Percentiles rank a stretch among this genome's conserved stretches.
Evolutionary conservation across 2,329 filamentous ascomycete genomes (phyloP).

Genomic region (Ambrosiella beaveri): DNA sequence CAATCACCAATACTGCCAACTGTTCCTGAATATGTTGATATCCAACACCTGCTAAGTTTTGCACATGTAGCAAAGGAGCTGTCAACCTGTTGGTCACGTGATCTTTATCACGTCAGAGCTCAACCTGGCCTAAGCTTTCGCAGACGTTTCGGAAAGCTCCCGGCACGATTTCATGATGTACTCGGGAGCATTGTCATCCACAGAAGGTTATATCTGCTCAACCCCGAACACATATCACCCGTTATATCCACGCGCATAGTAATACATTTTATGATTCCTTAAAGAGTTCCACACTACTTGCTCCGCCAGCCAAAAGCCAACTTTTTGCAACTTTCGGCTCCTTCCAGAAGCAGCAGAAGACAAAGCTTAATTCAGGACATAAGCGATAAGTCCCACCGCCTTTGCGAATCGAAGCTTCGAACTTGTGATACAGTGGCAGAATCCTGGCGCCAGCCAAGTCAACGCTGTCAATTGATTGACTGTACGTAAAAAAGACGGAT

Average conservation of each 20-base stretch:
- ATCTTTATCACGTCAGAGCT: background rate
- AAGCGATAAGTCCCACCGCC: constrained; percentile 6
- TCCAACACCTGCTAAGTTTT: too few relatives aligned
- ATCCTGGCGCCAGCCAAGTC: constrained; percentile 5
- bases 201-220: background rate
- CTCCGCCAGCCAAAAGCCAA: background rate
- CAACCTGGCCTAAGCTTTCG: background rate
- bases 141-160: background rate
- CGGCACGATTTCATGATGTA: background rate
- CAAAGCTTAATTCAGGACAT: background rate
- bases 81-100: too few relatives aligned
- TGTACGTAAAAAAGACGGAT: background rate
- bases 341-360: background rate
- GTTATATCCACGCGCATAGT: background rate
- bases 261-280: background rate
- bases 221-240: background rate
- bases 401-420: constrained; percentile 3
- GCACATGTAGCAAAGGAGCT: too few relatives aligned
- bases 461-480: background rate
- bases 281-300: background rate
- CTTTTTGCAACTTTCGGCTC: background rate
- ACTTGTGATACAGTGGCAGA: constrained; percentile 12
- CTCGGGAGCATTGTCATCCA: background rate
- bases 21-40: too few relatives aligned
- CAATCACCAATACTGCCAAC: too few relatives aligned